These are phyloP conservation scores for Stereum hirsutum DNA, from an alignment of 1,284 basidiomycete genomes.

Conservation along the genomic window DNA sequence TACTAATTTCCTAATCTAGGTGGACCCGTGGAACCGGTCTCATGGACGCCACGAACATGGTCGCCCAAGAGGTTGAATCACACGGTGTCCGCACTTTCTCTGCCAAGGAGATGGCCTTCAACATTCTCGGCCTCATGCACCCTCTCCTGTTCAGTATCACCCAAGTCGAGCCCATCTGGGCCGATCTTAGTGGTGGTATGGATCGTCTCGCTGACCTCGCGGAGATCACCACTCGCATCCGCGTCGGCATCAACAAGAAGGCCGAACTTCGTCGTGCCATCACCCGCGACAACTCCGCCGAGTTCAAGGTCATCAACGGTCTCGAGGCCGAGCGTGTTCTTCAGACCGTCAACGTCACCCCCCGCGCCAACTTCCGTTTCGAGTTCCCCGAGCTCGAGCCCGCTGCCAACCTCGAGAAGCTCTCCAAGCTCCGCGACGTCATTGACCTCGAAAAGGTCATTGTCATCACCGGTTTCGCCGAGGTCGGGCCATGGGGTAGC, in stretches of 20 bases:
- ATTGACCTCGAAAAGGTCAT: constrained; percentile 94
- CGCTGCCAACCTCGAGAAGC: constrained; percentile 56
- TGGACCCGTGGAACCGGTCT: constrained; percentile 99
- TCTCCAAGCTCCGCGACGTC: constrained; percentile 74
- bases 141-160: constrained; percentile 99
- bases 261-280: constrained; percentile 91
- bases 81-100: constrained; percentile 97
- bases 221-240: constrained; percentile 85
- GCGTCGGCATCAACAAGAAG: constrained; percentile 68
- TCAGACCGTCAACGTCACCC: constrained; percentile 88
- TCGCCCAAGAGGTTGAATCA: constrained; percentile 90
- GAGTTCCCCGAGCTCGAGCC: constrained; percentile 83
- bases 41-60: constrained; percentile 93
- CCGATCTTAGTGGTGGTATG: constrained; percentile 96
- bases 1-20: constrained; percentile 27
- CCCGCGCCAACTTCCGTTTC: constrained; percentile 95
- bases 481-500: constrained; percentile 98
- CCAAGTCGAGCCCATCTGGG: constrained; percentile 99
- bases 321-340: constrained; percentile 89
- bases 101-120: constrained; percentile 99
- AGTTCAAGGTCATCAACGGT: constrained; percentile 90
- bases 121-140: constrained; percentile 97
- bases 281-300: constrained; percentile 87
- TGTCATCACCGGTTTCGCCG: constrained; percentile 91
- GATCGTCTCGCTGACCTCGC: constrained; percentile 93